Base-by-base conservation (phyloP, 1,139 yeast species). In the Saccharomycopsis hybrid region DNA sequence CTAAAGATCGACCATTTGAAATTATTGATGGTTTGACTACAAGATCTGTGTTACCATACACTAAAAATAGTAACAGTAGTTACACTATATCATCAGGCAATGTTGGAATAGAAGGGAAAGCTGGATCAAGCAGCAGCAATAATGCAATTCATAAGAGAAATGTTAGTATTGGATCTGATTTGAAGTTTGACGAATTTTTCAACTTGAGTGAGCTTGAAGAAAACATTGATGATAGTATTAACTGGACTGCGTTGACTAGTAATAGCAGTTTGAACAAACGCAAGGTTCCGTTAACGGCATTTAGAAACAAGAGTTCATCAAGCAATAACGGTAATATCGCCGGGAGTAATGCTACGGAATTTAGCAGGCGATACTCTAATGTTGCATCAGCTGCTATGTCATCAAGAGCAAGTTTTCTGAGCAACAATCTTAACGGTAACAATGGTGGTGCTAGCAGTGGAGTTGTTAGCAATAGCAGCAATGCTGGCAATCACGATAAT, bases 1-100 rank as follows among this genome's bases (percentile, higher is more conserved):
- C 82, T 54, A 77, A 78, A 48, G 68, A 67, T 48, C 82, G 87
- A 59, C 97, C 96, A 0, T 88, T 85, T 66, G 95, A 96, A 30
- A 88, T 92, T 53, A 90, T 92, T 59, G 97, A 92, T 64, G 97
- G 98, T 4, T 73, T 87, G 35, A 82, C 95, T 1, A 92, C 97
- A 0, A 73, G 96, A 51, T 82, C 95, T 8, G 1, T 71, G 89
- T 51, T 66, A 74, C 65, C 71, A 82, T 59, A 49, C 66, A 62
- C 48, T 50, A 28, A 40, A n/a, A 40, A 8, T 18, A 28, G 29
- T n/a, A 40, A 5, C 24, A 28, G 43, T 25, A 28, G 25, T 25
- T 5, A 5, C 5, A 31, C 35, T 7, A 31, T 11, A 31, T 7
- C 35, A 7, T 7, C 11, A 11, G 35, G 9, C 7, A 31, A 18